phyloP scores from a whole-genome alignment of 805 yeast genomes.

The Myxozyma monticola region DNA sequence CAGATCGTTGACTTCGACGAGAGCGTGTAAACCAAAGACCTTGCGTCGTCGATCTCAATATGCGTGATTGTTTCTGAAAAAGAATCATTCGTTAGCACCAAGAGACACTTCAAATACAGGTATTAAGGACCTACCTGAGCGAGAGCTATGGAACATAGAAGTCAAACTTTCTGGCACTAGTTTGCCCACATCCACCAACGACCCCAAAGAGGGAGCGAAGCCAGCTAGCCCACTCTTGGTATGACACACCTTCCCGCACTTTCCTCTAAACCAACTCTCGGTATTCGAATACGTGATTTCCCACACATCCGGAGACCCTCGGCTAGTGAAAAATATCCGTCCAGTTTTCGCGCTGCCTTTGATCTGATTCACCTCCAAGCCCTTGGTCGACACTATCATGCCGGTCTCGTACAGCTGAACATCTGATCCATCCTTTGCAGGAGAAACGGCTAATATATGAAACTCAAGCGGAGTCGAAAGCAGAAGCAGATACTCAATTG shows the following conservation, averaged over 20 bases:
- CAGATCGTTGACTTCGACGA: conserved; percentile 80
- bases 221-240: conserved; percentile 64
- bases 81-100: conserved; percentile 37
- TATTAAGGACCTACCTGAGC: conserved; percentile 39
- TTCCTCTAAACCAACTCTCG: conserved; percentile 83
- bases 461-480: conserved; percentile 80
- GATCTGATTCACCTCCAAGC: conserved; percentile 68
- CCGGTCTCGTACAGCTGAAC: conserved; percentile 79
- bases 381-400: conserved; percentile 71
- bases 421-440: conserved; percentile 42
- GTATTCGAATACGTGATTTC: conserved; percentile 78
- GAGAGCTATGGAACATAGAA: conserved; percentile 9
- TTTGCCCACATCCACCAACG: conserved; percentile 29
- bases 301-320: conserved; percentile 78
- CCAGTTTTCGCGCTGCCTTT: conserved; percentile 61
- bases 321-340: conserved; percentile 83
- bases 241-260: conserved; percentile 78
- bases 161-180: conserved; percentile 13
- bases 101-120: conserved; percentile 21
- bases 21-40: conserved; percentile 76
- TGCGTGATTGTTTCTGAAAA: conserved; percentile 57
- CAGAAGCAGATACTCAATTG: conserved; percentile 69
- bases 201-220: conserved; percentile 45
- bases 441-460: conserved; percentile 71
- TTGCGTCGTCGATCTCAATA: conserved; percentile 70